Evolutionary conservation across 768 basidiomycete genomes (phyloP), one percentile per base, ranked within the genome.

Genomic region (Tricholoma furcatifolium): DNA sequence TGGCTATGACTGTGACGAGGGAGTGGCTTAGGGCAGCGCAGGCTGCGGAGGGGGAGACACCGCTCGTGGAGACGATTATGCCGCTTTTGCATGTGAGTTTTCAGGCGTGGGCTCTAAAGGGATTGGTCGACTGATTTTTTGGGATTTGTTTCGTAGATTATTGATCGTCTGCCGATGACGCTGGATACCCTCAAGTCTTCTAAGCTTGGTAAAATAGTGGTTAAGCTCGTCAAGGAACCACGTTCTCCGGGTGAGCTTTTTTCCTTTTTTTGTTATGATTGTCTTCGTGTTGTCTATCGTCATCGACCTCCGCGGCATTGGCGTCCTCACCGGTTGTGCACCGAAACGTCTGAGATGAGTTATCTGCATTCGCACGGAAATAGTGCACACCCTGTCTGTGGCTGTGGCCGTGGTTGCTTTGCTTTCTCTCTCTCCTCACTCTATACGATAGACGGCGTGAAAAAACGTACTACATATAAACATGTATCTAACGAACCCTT

Each of bases 21-120:
- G 88, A 89, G 59, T 93, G 91, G 91, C 70, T 93, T 54, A 89
- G 85, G 70, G 76, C 85, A 1, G 87, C 81, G 20, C 80, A 82
- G 52, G 74, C 77, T 24, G 79, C 76, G 43, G 82, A 81, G 55
- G 73, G 65, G 51, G 83, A 85, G 51, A 72, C 65, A 50, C 70
- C 77, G 55, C 65, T 85, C 53, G 77, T 81, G 47, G 87, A 91
- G 65, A 91, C 88, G 5, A 82, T 86, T 51, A 93, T 92, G 91
- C 91, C 91, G 30, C 74, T 93, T 60, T 74, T 93, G 46, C 89
- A 92, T 72, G 91, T 93, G 71, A 76, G 91, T 82, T 55, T 43
- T 24, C 6, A n/a, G n/a, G n/a, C n/a, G n/a, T n/a, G n/a, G 21
- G 14, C 6, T 24, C 21, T 14, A 15, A 7, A 14, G 18, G 21